phyloP scores from a whole-genome alignment of 192 early-diverging fungal genomes.

The Umbelopsis isabellina region DNA sequence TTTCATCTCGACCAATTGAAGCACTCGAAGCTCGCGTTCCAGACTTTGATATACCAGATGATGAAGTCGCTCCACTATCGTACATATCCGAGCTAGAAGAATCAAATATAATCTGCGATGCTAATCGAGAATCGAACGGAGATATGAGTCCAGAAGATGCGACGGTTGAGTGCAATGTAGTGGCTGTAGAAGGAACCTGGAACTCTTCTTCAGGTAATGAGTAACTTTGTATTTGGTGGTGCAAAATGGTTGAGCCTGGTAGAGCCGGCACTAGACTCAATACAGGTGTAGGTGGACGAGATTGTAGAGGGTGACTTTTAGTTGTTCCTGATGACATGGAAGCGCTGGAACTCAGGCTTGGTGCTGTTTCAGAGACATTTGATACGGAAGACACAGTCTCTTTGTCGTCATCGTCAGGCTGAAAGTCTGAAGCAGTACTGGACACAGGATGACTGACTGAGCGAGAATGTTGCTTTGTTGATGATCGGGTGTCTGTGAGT shows the following conservation, averaged over 20 bases:
- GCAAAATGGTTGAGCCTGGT: conserved; percentile 28
- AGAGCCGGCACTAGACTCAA: conserved; percentile 33
- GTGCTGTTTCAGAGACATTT: conserved; percentile 21
- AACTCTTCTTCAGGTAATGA: conserved; percentile 29
- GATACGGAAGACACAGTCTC: conserved; percentile 24
- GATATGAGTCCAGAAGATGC: conserved; percentile 35
- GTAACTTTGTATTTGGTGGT: conserved; percentile 16
- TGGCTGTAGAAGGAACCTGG: not conserved
- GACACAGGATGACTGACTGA: not conserved
- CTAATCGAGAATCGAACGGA: not conserved
- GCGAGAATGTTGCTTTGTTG: not conserved
- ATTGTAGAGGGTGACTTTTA: conserved; percentile 15
- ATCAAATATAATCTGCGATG: not conserved
- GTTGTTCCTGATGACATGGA: conserved; percentile 25
- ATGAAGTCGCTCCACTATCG: conserved; percentile 4
- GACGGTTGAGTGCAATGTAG: conserved; percentile 29
- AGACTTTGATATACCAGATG: not conserved
- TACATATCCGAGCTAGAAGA: conserved; percentile 5
- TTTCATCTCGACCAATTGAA: conserved; percentile 14
- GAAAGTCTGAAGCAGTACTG: not conserved
- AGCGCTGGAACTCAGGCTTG: conserved; percentile 32
- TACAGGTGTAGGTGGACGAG: conserved; percentile 35
- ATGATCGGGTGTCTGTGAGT: not conserved
- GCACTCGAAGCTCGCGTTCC: not conserved
- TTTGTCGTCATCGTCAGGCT: conserved; percentile 17